A percentile compares a stretch with the other conserved stretches of the same genome.
Conservation (phyloP, 108 stramenopile species). For the Poteriospumella lacustris region DNA sequence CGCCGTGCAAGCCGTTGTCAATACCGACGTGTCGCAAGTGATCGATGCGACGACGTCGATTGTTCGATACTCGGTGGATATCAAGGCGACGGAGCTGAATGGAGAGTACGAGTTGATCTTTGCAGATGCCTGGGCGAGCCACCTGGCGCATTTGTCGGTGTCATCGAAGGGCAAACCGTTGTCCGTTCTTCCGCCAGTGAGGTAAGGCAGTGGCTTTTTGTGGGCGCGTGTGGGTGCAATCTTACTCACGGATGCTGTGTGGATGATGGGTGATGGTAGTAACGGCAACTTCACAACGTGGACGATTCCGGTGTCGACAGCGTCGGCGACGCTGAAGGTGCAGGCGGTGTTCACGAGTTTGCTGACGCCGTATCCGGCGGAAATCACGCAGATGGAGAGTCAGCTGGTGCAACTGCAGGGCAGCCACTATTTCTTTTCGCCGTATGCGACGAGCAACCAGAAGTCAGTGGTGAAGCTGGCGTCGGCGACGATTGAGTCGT, state of each 20-base stretch:
- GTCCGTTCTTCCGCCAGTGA: not conserved
- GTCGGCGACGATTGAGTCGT: conserved; percentile 5
- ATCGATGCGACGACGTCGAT: not conserved
- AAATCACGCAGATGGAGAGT: conserved; percentile 18
- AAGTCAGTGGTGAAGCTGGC: conserved; percentile 23
- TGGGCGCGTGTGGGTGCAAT: not conserved
- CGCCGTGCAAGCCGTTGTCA: no score
- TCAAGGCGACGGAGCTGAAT: not conserved
- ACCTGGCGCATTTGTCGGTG: not conserved
- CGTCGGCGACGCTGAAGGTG: not conserved
- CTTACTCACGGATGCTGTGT: no score
- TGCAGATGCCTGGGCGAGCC: not conserved
- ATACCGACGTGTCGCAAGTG: not conserved
- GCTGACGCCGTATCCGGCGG: conserved; percentile 10
- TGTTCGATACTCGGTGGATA: not conserved
- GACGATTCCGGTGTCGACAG: not conserved
- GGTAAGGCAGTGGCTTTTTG: not conserved
- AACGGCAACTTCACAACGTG: not conserved
- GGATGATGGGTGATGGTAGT: not conserved
- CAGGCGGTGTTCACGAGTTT: not conserved
- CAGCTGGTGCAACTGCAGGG: conserved; percentile 18
- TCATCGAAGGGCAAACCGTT: not conserved
- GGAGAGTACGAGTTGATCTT: not conserved
- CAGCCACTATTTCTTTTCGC: conserved; percentile 31
- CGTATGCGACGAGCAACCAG: conserved; percentile 25